Base-by-base conservation (phyloP, 805 yeast species). In the Candida sonorensis region DNA sequence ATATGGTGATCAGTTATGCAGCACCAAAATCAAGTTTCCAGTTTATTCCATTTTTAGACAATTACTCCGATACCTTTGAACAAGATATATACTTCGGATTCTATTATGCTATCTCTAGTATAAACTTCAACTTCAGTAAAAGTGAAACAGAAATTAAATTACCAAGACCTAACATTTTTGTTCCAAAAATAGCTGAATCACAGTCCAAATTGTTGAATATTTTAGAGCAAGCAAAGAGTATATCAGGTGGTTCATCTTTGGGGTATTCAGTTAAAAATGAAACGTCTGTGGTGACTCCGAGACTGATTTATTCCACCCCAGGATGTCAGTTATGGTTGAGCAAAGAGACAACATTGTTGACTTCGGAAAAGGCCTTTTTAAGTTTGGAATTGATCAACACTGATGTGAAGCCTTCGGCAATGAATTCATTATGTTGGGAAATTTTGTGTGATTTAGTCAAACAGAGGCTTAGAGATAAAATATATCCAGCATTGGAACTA, bases 401-500 rank as follows among this genome's bases (percentile, higher is more conserved):
- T 1, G 21, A 29, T 1, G 13, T 68, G 5, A 31, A 36, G 3
- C 46, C 69, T 0, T 50, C 57, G 14, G 66, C 74, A 0, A 28
- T 34, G 8, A 57, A 56, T 29, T 61, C 72, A 2, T 66, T 75
- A 40, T 57, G 62, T n/a, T 41, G 72, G 10, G 87, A 81, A 40
- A 48, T 81, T 5, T 36, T 80, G 2, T 61, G 67, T 8, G 75
- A 72, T 30, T 32, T 75, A 3, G 40, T 77, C 4, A 72, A 66
- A 16, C 45, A 50, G 1, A 48, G 52, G 10, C 44, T 80, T 1
- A 52, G 65, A 16, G 50, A 57, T 4, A 37, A 40, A 5, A 43
- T 81, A 2, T 81, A 80, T 46, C 68, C 72, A 1, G 65, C 77
- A 1, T 72, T 76, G 35, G 48, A 64, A n/a, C 36, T 77, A 8